These are phyloP conservation scores for Neonectria magnoliae DNA, from an alignment of 2,329 filamentous ascomycete species.

Conservation along the genomic window DNA sequence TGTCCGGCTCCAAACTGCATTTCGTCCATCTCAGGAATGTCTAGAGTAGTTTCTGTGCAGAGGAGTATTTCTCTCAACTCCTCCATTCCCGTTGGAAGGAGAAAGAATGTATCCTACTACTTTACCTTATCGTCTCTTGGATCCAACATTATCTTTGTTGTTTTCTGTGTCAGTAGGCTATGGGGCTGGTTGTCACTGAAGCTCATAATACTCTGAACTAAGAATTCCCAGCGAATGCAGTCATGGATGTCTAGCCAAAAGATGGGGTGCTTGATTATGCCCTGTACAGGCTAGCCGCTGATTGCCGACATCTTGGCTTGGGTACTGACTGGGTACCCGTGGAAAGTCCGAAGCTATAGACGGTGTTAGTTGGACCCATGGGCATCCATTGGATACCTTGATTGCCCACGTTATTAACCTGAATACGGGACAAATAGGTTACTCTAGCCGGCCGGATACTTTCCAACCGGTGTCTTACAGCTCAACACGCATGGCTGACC, in stretches of 20 bases:
- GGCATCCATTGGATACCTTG: neutral
- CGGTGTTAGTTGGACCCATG: neutral
- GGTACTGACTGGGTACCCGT: too few species aligned
- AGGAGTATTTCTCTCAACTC: neutral
- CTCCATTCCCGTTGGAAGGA: neutral
- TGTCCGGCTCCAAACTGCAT: neutral
- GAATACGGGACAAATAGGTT: neutral
- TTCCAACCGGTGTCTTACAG: neutral
- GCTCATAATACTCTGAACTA: too few species aligned
- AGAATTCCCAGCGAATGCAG: too few species aligned
- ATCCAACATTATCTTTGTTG: neutral
- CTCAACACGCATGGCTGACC: neutral
- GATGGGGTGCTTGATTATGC: too few species aligned
- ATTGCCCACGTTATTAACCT: neutral
- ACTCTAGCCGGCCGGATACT: neutral
- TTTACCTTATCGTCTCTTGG: neutral
- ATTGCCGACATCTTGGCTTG: too few species aligned
- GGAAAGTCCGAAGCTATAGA: too few species aligned
- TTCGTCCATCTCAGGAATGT: neutral
- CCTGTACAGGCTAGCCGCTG: too few species aligned
- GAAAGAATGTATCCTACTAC: neutral
- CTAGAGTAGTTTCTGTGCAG: neutral
- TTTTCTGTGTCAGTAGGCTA: neutral
- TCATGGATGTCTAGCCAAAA: too few species aligned
- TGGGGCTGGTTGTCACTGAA: too few species aligned